Evolutionary conservation across 2,329 filamentous ascomycete species (phyloP).

Genomic region (Sporothrix globosa): DNA sequence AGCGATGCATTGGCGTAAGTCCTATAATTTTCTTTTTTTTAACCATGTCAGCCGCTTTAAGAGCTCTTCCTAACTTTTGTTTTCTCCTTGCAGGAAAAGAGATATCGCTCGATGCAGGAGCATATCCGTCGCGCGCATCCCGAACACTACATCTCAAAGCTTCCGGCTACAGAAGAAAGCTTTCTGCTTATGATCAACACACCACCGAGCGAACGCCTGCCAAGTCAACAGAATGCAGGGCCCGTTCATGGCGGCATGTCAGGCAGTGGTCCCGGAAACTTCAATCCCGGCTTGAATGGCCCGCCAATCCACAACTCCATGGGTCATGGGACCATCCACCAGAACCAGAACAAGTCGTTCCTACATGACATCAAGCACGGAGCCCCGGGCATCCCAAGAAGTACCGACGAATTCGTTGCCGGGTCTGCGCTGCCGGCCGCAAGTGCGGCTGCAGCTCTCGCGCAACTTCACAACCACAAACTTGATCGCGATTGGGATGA

Average conservation of each 20-base stretch:
- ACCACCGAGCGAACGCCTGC: slow-evolving; percentile 60
- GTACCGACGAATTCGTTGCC: slow-evolving; percentile 69
- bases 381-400: slow-evolving; percentile 69
- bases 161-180: slow-evolving; percentile 96
- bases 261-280: background rate
- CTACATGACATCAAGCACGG: slow-evolving; percentile 66
- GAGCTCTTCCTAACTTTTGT: background rate
- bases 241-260: slow-evolving; percentile 37
- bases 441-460: slow-evolving; percentile 82
- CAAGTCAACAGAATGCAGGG: slow-evolving; percentile 43
- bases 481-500: slow-evolving; percentile 78
- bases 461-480: slow-evolving; percentile 78
- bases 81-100: slow-evolving; percentile 43
- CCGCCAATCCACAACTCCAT: slow-evolving; percentile 24
- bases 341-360: slow-evolving; percentile 51
- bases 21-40: background rate
- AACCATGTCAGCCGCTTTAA: slow-evolving; percentile 15
- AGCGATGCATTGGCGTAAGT: slow-evolving; percentile 97
- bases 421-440: slow-evolving; percentile 67
- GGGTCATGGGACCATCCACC: slow-evolving; percentile 34
- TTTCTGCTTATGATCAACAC: slow-evolving; percentile 95
- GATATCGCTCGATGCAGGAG: slow-evolving; percentile 97
- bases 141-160: slow-evolving; percentile 95
- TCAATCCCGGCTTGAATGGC: slow-evolving; percentile 21
- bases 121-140: slow-evolving; percentile 97